Conservation (phyloP, 2,329 filamentous ascomycete genomes). For the Podosphaera xanthii region DNA sequence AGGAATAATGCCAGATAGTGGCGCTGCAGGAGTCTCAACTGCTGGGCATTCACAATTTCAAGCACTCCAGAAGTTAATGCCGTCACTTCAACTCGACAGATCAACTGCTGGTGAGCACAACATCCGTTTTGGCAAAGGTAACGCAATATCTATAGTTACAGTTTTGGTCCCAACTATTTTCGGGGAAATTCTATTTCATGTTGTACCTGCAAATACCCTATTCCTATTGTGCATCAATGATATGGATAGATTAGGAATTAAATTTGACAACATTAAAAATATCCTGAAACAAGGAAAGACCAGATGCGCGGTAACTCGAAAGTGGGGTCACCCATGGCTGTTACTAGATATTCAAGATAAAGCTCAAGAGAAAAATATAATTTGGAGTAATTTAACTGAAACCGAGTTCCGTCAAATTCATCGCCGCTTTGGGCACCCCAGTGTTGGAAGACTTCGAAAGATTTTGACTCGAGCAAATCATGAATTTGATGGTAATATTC, state of each 20-base stretch:
- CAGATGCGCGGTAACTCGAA: not conserved
- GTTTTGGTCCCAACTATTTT: not conserved
- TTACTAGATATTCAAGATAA: too few relatives aligned
- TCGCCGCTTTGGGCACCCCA: not conserved
- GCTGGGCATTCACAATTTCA: not conserved
- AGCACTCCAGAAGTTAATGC: not conserved
- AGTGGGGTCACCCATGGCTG: not conserved
- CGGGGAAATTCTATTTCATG: not conserved
- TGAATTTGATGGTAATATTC: not conserved
- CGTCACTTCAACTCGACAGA: not conserved
- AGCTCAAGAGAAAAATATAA: not conserved
- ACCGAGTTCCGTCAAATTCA: constrained; percentile 1
- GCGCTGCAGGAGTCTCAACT: not conserved
- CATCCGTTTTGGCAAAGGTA: not conserved
- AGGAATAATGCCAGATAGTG: not conserved
- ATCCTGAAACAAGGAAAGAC: not conserved
- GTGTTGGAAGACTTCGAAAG: not conserved
- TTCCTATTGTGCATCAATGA: not conserved
- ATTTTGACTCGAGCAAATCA: not conserved
- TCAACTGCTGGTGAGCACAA: not conserved
- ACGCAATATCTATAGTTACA: not conserved
- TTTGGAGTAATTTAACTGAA: not conserved
- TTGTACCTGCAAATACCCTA: not conserved
- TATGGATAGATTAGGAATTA: not conserved
- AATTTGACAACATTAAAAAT: constrained; percentile 1